Conservation (phyloP, 225 moss, liverwort and hornwort species). For the Bryum argenteum region DNA sequence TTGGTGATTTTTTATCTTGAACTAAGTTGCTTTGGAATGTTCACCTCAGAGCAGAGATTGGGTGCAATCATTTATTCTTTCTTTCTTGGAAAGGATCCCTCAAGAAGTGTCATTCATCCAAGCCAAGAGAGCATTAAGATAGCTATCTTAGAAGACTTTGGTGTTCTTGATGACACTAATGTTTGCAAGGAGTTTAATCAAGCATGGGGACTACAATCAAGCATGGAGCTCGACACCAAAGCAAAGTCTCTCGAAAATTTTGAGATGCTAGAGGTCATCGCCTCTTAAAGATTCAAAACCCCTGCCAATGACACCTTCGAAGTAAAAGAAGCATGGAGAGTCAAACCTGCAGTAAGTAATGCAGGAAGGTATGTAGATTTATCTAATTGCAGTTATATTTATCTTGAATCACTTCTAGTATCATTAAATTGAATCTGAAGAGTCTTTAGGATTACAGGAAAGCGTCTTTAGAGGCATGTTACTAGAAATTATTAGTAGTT, state of each 20-base stretch:
- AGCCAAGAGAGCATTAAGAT: background rate
- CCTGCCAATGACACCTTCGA: background rate
- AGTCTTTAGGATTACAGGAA: too few relatives aligned
- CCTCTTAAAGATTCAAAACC: background rate
- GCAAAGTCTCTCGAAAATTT: background rate
- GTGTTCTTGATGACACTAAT: background rate
- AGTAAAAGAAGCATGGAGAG: background rate
- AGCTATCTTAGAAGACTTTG: conserved; percentile 1
- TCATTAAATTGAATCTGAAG: too few relatives aligned
- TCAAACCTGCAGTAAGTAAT: background rate
- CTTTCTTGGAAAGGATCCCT: background rate
- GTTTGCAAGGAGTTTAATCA: background rate
- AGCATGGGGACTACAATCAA: background rate
- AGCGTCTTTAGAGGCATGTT: too few relatives aligned
- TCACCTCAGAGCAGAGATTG: background rate
- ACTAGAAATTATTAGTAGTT: too few relatives aligned
- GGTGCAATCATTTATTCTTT: background rate
- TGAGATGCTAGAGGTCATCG: background rate
- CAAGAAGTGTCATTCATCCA: background rate
- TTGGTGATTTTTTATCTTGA: background rate
- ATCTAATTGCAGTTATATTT: too few relatives aligned
- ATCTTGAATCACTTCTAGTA: too few relatives aligned
- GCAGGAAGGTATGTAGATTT: background rate
- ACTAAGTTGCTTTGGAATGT: too few relatives aligned
- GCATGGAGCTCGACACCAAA: background rate